Percentiles rank a stretch among this genome's conserved stretches.
Conservation (phyloP, 2,329 filamentous ascomycete species). For the Mycosphaerella arachidis region DNA sequence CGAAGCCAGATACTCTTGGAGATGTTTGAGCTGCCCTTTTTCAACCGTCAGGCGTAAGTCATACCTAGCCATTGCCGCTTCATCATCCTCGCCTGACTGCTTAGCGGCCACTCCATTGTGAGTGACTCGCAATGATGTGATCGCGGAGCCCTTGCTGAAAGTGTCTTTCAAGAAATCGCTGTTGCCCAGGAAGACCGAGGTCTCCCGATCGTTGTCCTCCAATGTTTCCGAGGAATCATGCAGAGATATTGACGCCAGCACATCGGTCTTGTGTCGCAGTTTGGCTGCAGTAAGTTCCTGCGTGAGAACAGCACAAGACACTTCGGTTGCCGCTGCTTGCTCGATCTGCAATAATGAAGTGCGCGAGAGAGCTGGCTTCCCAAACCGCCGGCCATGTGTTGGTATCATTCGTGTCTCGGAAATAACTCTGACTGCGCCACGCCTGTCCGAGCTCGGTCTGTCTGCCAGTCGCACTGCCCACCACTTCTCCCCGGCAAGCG, state of each 20-base stretch:
- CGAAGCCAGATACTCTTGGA: slow-evolving; percentile 34
- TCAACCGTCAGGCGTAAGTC: slow-evolving; percentile 38
- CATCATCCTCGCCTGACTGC: slow-evolving; percentile 1
- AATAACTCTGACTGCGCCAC: slow-evolving; percentile 14
- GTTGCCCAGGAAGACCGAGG: neutral
- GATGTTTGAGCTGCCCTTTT: slow-evolving; percentile 31
- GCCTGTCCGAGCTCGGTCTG: slow-evolving; percentile 3
- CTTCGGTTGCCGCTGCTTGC: slow-evolving; percentile 35
- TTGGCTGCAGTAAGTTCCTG: slow-evolving; percentile 21
- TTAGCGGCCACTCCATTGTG: slow-evolving; percentile 1
- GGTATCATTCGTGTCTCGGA: slow-evolving; percentile 15
- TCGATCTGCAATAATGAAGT: slow-evolving; percentile 33
- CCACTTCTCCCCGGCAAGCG: slow-evolving; percentile 71
- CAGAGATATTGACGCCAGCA: slow-evolving; percentile 9
- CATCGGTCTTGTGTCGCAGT: slow-evolving; percentile 23
- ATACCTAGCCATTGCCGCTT: slow-evolving; percentile 31
- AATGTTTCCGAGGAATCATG: neutral
- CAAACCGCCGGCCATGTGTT: neutral
- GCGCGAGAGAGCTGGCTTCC: slow-evolving; percentile 11
- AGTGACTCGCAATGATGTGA: slow-evolving; percentile 13
- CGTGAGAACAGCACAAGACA: slow-evolving; percentile 28
- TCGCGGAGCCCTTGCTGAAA: neutral
- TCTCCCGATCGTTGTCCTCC: neutral
- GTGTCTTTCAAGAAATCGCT: neutral
- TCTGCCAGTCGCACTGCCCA: slow-evolving; percentile 65